These are phyloP conservation scores for Aspergillus tanneri DNA, from an alignment of 2,329 filamentous ascomycete species.

Conservation along the genomic window DNA sequence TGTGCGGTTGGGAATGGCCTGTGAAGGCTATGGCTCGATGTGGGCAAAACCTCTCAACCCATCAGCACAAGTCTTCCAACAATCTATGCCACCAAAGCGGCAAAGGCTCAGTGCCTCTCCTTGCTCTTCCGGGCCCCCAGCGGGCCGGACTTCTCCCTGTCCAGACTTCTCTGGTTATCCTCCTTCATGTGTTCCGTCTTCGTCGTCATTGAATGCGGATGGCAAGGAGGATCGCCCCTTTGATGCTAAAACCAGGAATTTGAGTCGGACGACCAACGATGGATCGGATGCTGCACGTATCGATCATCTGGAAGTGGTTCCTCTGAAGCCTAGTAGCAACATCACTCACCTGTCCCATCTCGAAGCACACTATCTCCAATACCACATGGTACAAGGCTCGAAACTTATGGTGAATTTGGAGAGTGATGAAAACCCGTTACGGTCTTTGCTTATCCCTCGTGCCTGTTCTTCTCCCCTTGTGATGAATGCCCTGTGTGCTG, in stretches of 20 bases:
- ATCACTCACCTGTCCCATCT: constrained; percentile 29
- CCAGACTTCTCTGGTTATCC: constrained; percentile 4
- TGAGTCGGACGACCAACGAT: neutral
- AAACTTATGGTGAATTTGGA: constrained; percentile 39
- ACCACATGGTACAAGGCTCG: constrained; percentile 37
- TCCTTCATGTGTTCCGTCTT: constrained; percentile 3
- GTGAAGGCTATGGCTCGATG: constrained; percentile 40
- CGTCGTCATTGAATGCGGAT: constrained; percentile 1
- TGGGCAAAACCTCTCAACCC: constrained; percentile 39
- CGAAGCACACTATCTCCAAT: constrained; percentile 40
- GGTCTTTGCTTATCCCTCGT: constrained; percentile 37
- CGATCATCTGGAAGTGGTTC: constrained; percentile 11
- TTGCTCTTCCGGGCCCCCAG: constrained; percentile 16
- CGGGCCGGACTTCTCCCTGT: constrained; percentile 10
- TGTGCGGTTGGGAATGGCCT: constrained; percentile 33
- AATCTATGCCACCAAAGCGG: constrained; percentile 20
- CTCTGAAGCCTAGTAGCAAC: constrained; percentile 18
- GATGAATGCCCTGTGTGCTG: constrained; percentile 39
- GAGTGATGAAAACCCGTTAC: constrained; percentile 37
- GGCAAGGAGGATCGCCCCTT: neutral
- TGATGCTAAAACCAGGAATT: neutral
- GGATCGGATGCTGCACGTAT: neutral
- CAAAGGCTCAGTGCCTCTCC: constrained; percentile 22
- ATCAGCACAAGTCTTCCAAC: constrained; percentile 31
- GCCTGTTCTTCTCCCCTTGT: constrained; percentile 37